These are phyloP conservation scores for Podaxis sp. DNA, from an alignment of 768 basidiomycete genomes.

Conservation along the genomic window DNA sequence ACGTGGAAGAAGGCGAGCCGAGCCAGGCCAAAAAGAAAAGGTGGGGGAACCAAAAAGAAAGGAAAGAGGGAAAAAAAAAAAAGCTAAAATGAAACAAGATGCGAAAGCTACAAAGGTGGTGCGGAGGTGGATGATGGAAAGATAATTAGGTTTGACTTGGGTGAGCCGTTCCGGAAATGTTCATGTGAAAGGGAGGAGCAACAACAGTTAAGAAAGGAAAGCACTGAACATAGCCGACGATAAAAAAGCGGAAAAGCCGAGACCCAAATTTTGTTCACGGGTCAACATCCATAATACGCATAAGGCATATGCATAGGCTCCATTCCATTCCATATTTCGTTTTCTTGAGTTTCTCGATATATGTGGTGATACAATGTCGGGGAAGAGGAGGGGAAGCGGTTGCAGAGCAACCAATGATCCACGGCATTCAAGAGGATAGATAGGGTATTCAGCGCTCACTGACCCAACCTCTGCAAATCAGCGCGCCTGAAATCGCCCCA, in stretches of 20 bases:
- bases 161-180: background rate
- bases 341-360: background rate
- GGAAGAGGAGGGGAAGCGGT: background rate
- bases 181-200: background rate
- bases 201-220: background rate
- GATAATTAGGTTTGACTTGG: background rate
- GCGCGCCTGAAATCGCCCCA: conserved; percentile 32
- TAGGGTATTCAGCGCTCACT: background rate
- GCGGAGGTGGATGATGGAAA: background rate
- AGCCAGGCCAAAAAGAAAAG: background rate
- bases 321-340: background rate
- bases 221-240: background rate
- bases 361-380: background rate
- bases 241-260: background rate
- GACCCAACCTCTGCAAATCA: conserved; percentile 31
- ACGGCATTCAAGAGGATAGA: background rate
- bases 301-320: background rate
- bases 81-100: background rate
- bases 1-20: background rate
- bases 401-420: background rate
- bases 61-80: background rate
- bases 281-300: background rate
- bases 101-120: conserved; percentile 7
- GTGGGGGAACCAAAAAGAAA: background rate
- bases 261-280: background rate